A percentile compares a stretch with the other conserved stretches of the same genome.
Conservation (phyloP, 2,329 filamentous ascomycete genomes). For the Dactylonectria estremocensis region DNA sequence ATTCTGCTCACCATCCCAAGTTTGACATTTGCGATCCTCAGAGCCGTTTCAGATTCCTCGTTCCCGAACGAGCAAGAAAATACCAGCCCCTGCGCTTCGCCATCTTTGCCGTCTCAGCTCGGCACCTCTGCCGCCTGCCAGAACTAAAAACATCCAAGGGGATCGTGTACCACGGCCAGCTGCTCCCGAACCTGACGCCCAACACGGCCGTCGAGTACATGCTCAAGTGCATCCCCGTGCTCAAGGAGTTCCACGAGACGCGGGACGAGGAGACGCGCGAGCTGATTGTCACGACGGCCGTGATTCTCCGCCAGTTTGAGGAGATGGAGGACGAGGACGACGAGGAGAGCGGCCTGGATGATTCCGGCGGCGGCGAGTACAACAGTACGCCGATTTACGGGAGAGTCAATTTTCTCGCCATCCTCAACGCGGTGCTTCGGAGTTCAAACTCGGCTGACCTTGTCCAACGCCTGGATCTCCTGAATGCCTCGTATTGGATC, state of each 20-base stretch:
- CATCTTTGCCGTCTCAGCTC: conserved; percentile 37
- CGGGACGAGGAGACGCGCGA: conserved; percentile 38
- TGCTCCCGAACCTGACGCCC: conserved; percentile 15
- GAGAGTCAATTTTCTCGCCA: conserved; percentile 36
- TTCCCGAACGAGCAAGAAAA: conserved; percentile 35
- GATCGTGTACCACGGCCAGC: conserved; percentile 35
- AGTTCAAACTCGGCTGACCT: conserved; percentile 36
- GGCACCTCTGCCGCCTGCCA: conserved; percentile 27
- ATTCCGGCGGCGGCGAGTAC: neutral
- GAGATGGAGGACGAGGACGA: conserved; percentile 41
- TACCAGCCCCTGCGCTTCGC: conserved; percentile 38
- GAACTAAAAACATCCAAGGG: conserved; percentile 29
- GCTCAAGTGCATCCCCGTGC: conserved; percentile 35
- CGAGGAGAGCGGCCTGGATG: neutral
- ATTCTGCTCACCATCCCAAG: neutral
- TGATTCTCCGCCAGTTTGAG: conserved; percentile 39
- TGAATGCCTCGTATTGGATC: conserved; percentile 43
- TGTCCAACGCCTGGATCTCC: conserved; percentile 17
- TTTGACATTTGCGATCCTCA: conserved; percentile 40
- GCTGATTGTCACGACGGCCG: conserved; percentile 35
- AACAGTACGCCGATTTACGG: conserved; percentile 5
- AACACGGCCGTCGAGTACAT: conserved; percentile 42
- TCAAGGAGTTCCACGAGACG: conserved; percentile 40
- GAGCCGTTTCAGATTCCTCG: conserved; percentile 28
- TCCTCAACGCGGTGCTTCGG: conserved; percentile 38